Base-by-base conservation (phyloP, 192 early-diverging fungal species). In the Phycomyces nitens region DNA sequence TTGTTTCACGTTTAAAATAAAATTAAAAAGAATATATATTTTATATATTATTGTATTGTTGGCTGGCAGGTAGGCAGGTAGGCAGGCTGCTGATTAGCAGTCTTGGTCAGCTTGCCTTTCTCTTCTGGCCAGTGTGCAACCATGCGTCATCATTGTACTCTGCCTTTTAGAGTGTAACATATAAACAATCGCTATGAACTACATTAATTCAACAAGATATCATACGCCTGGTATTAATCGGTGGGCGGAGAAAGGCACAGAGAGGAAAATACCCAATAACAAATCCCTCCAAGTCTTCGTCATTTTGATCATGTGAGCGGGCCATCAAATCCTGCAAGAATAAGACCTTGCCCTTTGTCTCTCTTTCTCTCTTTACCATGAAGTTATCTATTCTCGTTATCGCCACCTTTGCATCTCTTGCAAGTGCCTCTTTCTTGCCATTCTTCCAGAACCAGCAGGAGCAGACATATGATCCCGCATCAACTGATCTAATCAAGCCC, bases 401-500 rank as follows among this genome's bases (percentile, higher is more conserved):
- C 29, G 29, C 29, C 29, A 34, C 29, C 2, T 34, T 34, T 34
- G 29, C 47, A 1, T 22, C 42, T 4, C 3, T 43, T 11, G 21
- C 40, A 6, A 40, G 34, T 5, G 41, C 24, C 21, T 34, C 60
- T 51, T 58, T 62, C 52, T 49, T 57, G 21, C 64, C 64, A 18
- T 38, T 38, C 11, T 57, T 65, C 23, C 15, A 56, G 3, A 47
- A 56, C 26, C 64, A 65, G 41, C 24, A 56, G 18, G 64, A 57
- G 12, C 14, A 38, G 3, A 20, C 22, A 18, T 56, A 40, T 24
- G 18, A 9, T 10, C 6, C 22, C 18, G 43, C 56, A 22, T 65
- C 62, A 15, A 73, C 71, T 18, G 39, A 73, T 11, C 42, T 73
- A 22, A 75, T 75, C 42, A 59, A 23, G 14, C 52, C 49, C 20